A percentile compares a stretch with the other conserved stretches of the same genome.
phyloP scores from a whole-genome alignment of 2,329 filamentous ascomycete genomes.

The Aureobasidium sp. region DNA sequence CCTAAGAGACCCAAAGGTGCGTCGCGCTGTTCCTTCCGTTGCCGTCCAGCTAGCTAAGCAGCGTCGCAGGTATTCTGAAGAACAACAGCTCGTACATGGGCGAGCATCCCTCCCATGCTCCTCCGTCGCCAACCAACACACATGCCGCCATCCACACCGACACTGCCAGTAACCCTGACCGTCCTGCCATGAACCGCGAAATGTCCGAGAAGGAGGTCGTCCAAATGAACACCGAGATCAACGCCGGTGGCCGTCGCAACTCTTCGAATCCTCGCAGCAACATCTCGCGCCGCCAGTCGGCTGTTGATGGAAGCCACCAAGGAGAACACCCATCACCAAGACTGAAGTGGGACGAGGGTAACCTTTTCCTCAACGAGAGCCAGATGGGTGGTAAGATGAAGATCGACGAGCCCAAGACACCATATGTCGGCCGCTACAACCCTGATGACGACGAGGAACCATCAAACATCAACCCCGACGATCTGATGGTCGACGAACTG shows the following conservation, averaged over 20 bases:
- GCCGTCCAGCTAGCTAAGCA: neutral
- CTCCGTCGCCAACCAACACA: slow-evolving; percentile 38
- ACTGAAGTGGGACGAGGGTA: slow-evolving; percentile 97
- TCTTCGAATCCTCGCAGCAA: slow-evolving; percentile 62
- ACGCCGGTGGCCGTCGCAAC: slow-evolving; percentile 80
- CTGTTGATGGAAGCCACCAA: slow-evolving; percentile 38
- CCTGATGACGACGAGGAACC: slow-evolving; percentile 76
- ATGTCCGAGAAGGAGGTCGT: slow-evolving; percentile 77
- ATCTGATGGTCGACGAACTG: slow-evolving; percentile 59
- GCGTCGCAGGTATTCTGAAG: slow-evolving; percentile 73
- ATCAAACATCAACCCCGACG: slow-evolving; percentile 56
- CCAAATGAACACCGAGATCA: slow-evolving; percentile 86
- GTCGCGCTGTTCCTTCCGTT: neutral
- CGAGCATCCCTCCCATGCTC: slow-evolving; percentile 45
- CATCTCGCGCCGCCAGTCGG: slow-evolving; percentile 64
- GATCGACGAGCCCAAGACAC: slow-evolving; percentile 97
- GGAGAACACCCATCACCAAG: slow-evolving; percentile 57
- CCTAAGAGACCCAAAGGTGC: slow-evolving; percentile 38
- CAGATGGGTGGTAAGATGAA: slow-evolving; percentile 96
- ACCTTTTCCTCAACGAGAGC: slow-evolving; percentile 93
- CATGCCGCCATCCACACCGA: slow-evolving; percentile 22
- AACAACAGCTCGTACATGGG: slow-evolving; percentile 56
- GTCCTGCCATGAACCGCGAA: slow-evolving; percentile 40
- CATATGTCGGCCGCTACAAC: slow-evolving; percentile 87
- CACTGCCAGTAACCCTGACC: slow-evolving; percentile 24